Base-by-base conservation (phyloP, 768 basidiomycete genomes). In the Suillus paluster region DNA sequence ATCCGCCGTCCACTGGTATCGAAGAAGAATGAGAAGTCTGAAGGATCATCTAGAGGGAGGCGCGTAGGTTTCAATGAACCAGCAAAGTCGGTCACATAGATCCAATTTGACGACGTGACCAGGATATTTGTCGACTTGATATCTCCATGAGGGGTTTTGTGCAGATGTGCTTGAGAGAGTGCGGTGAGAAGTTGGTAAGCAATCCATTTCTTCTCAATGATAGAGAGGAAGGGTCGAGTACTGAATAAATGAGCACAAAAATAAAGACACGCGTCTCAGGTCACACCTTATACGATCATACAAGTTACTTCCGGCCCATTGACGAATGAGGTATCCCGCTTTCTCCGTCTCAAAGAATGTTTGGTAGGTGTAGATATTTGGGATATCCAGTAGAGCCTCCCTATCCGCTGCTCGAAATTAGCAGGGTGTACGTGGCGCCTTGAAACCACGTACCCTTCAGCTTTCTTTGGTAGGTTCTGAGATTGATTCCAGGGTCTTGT, bases 131-230 rank as follows among this genome's bases (percentile, higher is more conserved):
- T 94, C 5, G 94, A 94, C 76, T 98, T 99, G 80, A 99, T 91
- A 74, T 99, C 97, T 11, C 97, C 97, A 75, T 99, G 97, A 2
- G 96, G 86, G n/a, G 96, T 81, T 78, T 96, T 92, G 55, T 90
- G 87, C 59, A 87, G 86, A 27, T 94, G 85, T 0, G 93, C 88
- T 67, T 94, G 92, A 25, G 91, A 85, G 45, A 99, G 82, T 3
- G 90, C 94, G 30, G 86, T 89, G 63, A 99, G 80, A 2, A 99
- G 80, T 74, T 99, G 97, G 70, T 95, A 99, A 0, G 91, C 89
- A 62, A 99, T 94, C 97, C 97, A 99, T 72, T 94, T 94, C 84
- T 99, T 99, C 80, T 99, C 97, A 25, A 99, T 84, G 63, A 82
- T 74, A 64, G 87, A 90, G 44, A 99, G 81, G 78, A 99, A 99